Conservation (phyloP, 148 eudicot species). For the Polygonum maritimum region DNA sequence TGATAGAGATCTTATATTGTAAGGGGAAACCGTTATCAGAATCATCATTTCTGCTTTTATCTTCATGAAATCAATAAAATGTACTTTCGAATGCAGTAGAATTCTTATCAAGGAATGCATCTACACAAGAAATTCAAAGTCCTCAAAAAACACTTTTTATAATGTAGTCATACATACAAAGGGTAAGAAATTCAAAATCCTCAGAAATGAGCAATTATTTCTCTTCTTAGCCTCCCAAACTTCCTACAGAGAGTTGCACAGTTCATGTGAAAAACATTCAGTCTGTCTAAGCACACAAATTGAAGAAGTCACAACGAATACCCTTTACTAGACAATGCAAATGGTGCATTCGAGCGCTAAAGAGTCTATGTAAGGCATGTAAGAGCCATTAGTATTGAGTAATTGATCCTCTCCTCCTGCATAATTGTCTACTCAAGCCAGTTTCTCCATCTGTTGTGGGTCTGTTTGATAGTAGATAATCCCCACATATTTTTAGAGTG, state of each 20-base stretch:
- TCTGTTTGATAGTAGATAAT: constrained; percentile 35
- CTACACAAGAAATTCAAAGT: neutral
- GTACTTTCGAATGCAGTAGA: neutral
- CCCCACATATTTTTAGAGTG: too few species aligned
- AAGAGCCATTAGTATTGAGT: neutral
- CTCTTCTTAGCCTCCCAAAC: neutral
- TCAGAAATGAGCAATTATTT: neutral
- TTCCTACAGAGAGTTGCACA: neutral
- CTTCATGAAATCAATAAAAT: neutral
- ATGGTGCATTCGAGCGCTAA: neutral
- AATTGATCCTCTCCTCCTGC: neutral
- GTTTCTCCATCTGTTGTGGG: constrained; percentile 9
- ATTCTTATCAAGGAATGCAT: too few species aligned
- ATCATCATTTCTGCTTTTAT: neutral
- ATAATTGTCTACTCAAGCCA: neutral
- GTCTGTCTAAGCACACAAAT: neutral
- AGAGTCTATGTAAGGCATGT: neutral
- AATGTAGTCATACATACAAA: neutral
- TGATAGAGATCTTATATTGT: neutral
- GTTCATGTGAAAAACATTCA: neutral
- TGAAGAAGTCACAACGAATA: neutral
- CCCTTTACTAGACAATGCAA: neutral
- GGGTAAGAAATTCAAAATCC: neutral
- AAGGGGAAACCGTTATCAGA: neutral
- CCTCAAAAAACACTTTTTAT: neutral